Base-by-base conservation (phyloP, 192 early-diverging fungal species). In the Entomortierella beljakovae region DNA sequence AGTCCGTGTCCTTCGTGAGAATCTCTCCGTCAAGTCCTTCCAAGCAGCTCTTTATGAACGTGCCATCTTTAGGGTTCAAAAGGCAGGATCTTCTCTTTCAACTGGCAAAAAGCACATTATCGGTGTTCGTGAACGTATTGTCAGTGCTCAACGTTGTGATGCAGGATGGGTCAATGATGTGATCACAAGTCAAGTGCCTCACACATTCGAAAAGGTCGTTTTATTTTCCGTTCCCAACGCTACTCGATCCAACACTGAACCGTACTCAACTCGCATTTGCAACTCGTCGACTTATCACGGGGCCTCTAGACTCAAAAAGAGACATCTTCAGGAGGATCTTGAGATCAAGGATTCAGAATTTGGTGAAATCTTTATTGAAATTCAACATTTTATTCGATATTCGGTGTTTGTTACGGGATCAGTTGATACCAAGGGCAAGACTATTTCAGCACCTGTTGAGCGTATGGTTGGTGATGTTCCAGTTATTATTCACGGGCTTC, bases 181-280 rank as follows among this genome's bases (percentile, higher is more conserved):
- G 28, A 79, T 70, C 26, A 79, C 74, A 1, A 32, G 48, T 15
- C 64, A 63, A 31, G 65, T 77, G 2, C 73, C 73, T 18, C 73
- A 77, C 32, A 79, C 74, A 9, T 79, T 79, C n/a, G 74, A 79
- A 61, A 79, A 79, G 38, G 61, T 79, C 18, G 74, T 79, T n/a
- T 28, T 79, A 1, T 79, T 79, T 51, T 64, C 75, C 2, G 65
- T 79, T 40, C 75, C 75, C 0, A 37, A 20, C 2, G 61, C 75
- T 5, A 32, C 54, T 53, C 75, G 75, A 31, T 55, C 61, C 23
- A 57, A 79, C 29, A 70, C 64, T 35, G 75, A 69, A 8, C 23
- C 65, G 48, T 58, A 64, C 33, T 57, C 66, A 1, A 56, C 66
- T 37, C 66, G 75, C 8, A 22, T 31, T 51, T 70, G 60, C 34